phyloP scores from a whole-genome alignment of 2,329 filamentous ascomycete species.

The Ophiostoma sp. region DNA sequence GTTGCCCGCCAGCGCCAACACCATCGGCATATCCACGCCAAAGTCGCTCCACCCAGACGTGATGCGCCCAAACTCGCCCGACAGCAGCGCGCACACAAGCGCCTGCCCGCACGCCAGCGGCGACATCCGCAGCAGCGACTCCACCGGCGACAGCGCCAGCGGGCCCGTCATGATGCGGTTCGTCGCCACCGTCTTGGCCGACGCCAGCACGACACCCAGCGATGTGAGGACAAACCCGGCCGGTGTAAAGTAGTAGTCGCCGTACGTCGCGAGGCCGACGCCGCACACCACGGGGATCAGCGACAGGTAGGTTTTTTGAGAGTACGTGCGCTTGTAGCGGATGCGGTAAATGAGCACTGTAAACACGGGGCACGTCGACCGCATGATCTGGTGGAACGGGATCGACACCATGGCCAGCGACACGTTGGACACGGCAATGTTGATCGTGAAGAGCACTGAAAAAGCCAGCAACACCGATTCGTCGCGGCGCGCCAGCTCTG shows the following conservation, averaged over 20 bases:
- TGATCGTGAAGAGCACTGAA: constrained; percentile 37
- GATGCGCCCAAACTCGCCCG: constrained; percentile 44
- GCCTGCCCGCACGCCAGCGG: constrained; percentile 55
- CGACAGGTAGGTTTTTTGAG: constrained; percentile 52
- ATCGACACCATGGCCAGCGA: constrained; percentile 41
- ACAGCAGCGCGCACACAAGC: constrained; percentile 45
- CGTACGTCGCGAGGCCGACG: constrained; percentile 54
- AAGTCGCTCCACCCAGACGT: constrained; percentile 16
- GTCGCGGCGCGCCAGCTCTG: constrained; percentile 48
- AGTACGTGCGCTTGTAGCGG: constrained; percentile 51
- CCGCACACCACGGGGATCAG: constrained; percentile 57
- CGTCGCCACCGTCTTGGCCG: constrained; percentile 57
- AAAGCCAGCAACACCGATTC: constrained; percentile 53
- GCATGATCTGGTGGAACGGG: constrained; percentile 61
- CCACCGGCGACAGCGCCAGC: constrained; percentile 52
- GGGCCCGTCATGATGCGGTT: constrained; percentile 61
- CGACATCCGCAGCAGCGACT: constrained; percentile 57
- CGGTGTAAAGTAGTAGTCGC: constrained; percentile 58
- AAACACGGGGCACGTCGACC: constrained; percentile 57
- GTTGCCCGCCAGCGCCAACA: constrained; percentile 44
- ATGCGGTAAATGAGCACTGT: constrained; percentile 57
- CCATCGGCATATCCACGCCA: constrained; percentile 28
- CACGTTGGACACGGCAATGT: constrained; percentile 29
- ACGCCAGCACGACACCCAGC: constrained; percentile 50
- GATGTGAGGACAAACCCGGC: constrained; percentile 52